Evolutionary conservation across 345 rosid species (phyloP), one percentile per base, ranked within the genome.

Genomic region (Sisymbrium irio): DNA sequence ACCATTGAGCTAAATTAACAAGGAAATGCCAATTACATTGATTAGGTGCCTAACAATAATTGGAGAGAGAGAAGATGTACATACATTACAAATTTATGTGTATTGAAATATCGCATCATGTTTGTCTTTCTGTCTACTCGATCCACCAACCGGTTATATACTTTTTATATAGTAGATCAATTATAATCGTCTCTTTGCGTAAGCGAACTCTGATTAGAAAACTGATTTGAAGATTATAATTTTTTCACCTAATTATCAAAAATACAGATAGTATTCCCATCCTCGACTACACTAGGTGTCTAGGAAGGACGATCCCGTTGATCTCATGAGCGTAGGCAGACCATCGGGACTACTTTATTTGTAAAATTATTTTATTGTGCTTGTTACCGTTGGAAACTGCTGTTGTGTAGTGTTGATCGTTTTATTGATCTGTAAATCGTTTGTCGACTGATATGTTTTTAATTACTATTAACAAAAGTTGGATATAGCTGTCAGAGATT

Each of bases 401-500:
- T 72, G 69, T 41, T 41, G 17, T 41, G 17, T 44, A 28, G 25
- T 40, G 11, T 57, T 55, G 25, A 54, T 44, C 2, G 47, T 19
- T 30, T 39, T 13, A 6, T 17, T 33, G 1, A 6, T 18, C 14
- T 14, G 5, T 49, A n/a, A n/a, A 20, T 37, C 3, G 4, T 49
- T 30, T 65, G 44, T 17, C 57, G 1, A 17, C 22, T 35, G 4
- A 20, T 36, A 28, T 25, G 25, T 1, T 37, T 5, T 22, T 47
- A 9, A 11, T 19, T 47, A 13, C 28, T 56, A 25, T 20, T 17
- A 53, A 22, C 59, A 57, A 37, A 72, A 57, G 72, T 36, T 65
- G 72, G 77, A 27, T 20, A 57, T 65, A 74, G 78, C 66, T 74
- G 78, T 65, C 78, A 11, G 37, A 44, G 4, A 30, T 42, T 45